Conservation (phyloP, 768 basidiomycete species). For the Pleurotus tuoliensis region DNA sequence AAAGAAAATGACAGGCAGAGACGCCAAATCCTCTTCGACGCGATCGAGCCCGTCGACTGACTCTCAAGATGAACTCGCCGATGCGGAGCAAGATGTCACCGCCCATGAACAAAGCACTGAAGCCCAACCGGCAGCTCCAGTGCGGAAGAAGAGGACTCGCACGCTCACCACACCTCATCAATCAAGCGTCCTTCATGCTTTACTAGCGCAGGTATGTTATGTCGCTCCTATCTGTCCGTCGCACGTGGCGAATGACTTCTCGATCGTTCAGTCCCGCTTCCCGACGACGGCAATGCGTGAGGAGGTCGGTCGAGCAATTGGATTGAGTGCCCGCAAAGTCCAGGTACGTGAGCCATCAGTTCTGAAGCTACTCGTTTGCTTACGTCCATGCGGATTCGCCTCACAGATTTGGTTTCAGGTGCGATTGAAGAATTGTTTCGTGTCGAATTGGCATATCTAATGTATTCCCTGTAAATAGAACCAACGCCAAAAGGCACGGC, state of each 20-base stretch:
- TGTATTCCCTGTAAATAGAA: slow-evolving; percentile 45
- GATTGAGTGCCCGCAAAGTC: slow-evolving; percentile 86
- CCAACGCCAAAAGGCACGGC: slow-evolving; percentile 82
- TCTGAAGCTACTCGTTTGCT: slow-evolving; percentile 9
- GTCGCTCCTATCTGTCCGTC: slow-evolving; percentile 13
- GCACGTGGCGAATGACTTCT: slow-evolving; percentile 7
- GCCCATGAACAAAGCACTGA: slow-evolving; percentile 39
- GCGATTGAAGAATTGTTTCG: slow-evolving; percentile 21
- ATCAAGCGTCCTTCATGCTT: slow-evolving; percentile 80
- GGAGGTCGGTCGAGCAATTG: slow-evolving; percentile 82
- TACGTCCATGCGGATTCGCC: slow-evolving; percentile 12
- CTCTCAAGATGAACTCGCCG: slow-evolving; percentile 55
- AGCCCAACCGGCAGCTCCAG: slow-evolving; percentile 35
- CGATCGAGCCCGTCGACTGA: slow-evolving; percentile 42
- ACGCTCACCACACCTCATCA: slow-evolving; percentile 87
- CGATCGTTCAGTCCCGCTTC: slow-evolving; percentile 67
- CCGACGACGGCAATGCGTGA: slow-evolving; percentile 86
- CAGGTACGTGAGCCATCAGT: slow-evolving; percentile 52
- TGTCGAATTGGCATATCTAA: slow-evolving; percentile 11
- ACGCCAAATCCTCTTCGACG: slow-evolving; percentile 11
- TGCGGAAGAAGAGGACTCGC: slow-evolving; percentile 80
- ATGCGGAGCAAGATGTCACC: slow-evolving; percentile 48
- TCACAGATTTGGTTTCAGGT: slow-evolving; percentile 89
- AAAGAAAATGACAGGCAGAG: slow-evolving; percentile 19
- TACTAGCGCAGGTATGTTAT: slow-evolving; percentile 78